Evolutionary conservation across 2,329 filamentous ascomycete species (phyloP).

Genomic region (Neofusicoccum sp.): DNA sequence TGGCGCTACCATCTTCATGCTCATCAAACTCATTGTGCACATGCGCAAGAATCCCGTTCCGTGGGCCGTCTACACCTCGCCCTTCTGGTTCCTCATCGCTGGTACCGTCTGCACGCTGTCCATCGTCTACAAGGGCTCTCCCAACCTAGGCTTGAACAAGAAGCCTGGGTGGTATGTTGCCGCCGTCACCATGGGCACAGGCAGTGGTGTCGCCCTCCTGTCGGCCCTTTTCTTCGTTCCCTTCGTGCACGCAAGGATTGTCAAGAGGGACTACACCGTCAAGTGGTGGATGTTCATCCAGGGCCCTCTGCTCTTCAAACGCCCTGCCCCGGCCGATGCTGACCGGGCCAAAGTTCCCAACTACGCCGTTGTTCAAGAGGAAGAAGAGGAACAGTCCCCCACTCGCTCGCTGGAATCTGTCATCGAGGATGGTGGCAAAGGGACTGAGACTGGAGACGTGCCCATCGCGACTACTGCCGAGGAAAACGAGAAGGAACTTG

Average conservation of each 20-base stretch:
- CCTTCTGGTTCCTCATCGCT: constrained; percentile 75
- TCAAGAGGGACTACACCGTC: constrained; percentile 66
- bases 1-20: constrained; percentile 66
- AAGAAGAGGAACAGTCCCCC: constrained; percentile 47
- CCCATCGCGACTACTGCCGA: constrained; percentile 23
- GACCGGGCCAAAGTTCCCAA: constrained; percentile 63
- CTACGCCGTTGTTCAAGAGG: constrained; percentile 73
- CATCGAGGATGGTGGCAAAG: constrained; percentile 24
- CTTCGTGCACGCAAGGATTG: constrained; percentile 63
- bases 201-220: constrained; percentile 58
- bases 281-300: constrained; percentile 62
- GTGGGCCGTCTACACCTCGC: constrained; percentile 71
- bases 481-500: constrained; percentile 40
- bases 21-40: constrained; percentile 71
- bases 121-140: constrained; percentile 79
- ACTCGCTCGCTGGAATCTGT: constrained; percentile 37
- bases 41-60: constrained; percentile 67
- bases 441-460: constrained; percentile 22
- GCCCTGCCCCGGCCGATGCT: constrained; percentile 53
- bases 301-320: constrained; percentile 59
- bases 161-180: constrained; percentile 68
- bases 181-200: constrained; percentile 63
- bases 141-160: constrained; percentile 62
- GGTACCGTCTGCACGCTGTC: constrained; percentile 72
- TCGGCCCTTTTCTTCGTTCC: constrained; percentile 72